These are phyloP conservation scores for Candida stauntonica DNA, from an alignment of 805 yeast species.

Conservation along the genomic window DNA sequence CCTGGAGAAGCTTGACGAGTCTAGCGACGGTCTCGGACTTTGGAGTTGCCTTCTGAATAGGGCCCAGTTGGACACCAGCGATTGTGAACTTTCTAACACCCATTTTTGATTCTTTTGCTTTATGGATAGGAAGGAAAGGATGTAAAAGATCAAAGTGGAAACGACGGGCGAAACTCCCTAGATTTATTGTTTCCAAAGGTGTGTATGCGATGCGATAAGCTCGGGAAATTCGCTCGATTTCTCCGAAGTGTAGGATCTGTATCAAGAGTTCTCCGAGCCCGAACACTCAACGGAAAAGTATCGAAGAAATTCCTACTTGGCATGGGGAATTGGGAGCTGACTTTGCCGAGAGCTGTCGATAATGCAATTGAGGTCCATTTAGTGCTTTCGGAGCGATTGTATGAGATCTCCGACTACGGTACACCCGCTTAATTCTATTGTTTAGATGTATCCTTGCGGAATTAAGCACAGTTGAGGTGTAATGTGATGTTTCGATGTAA, in stretches of 20 bases:
- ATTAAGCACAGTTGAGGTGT: too few relatives aligned
- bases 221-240: constrained; percentile 1
- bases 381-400: too few relatives aligned
- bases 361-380: too few relatives aligned
- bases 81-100: constrained; percentile 27
- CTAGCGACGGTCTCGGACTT: constrained; percentile 30
- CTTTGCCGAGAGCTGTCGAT: too few relatives aligned
- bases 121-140: background rate
- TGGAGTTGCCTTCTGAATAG: constrained; percentile 30
- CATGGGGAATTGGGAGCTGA: too few relatives aligned
- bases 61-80: constrained; percentile 34
- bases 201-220: constrained; percentile 2
- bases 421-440: too few relatives aligned
- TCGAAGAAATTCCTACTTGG: too few relatives aligned
- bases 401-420: too few relatives aligned
- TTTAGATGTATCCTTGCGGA: too few relatives aligned
- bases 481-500: too few relatives aligned
- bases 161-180: background rate
- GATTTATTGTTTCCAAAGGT: background rate
- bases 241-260: background rate
- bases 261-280: too few relatives aligned
- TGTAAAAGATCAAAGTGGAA: background rate
- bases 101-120: constrained; percentile 6
- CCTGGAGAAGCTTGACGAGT: constrained; percentile 27
- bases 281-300: too few relatives aligned